These are phyloP conservation scores for Saposhnikovia divaricata DNA, from an alignment of 129 eudicot genomes.

Conservation along the genomic window DNA sequence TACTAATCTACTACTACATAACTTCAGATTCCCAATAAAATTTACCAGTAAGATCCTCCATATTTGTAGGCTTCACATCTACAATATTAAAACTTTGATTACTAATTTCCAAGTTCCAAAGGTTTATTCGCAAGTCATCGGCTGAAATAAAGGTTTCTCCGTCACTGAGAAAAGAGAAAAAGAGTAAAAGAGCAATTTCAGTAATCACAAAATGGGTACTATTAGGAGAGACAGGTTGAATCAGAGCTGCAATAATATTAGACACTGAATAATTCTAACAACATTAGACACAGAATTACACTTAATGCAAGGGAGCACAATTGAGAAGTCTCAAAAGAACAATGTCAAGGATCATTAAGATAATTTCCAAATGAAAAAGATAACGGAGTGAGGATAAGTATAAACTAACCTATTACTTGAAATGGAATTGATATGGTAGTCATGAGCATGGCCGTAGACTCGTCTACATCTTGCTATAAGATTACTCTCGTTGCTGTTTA, in stretches of 20 bases:
- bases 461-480: constrained; percentile 88
- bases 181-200: background rate
- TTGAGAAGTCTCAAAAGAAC: background rate
- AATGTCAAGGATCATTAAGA: background rate
- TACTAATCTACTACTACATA: constrained; percentile 2
- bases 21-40: background rate
- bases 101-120: constrained; percentile 98
- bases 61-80: constrained; percentile 94
- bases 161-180: constrained; percentile 43
- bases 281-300: background rate
- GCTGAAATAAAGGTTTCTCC: constrained; percentile 98
- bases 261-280: background rate
- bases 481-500: constrained; percentile 78
- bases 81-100: constrained; percentile 98
- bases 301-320: background rate
- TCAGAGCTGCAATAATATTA: background rate
- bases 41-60: constrained; percentile 98
- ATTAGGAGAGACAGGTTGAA: background rate
- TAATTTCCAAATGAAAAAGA: background rate
- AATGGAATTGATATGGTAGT: constrained; percentile 90
- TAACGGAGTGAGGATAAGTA: background rate
- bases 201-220: background rate
- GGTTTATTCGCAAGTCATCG: constrained; percentile 96
- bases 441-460: constrained; percentile 98
- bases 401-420: constrained; percentile 78